Base-by-base conservation (phyloP, 495 filamentous ascomycete species). In the Echria macrotheca region DNA sequence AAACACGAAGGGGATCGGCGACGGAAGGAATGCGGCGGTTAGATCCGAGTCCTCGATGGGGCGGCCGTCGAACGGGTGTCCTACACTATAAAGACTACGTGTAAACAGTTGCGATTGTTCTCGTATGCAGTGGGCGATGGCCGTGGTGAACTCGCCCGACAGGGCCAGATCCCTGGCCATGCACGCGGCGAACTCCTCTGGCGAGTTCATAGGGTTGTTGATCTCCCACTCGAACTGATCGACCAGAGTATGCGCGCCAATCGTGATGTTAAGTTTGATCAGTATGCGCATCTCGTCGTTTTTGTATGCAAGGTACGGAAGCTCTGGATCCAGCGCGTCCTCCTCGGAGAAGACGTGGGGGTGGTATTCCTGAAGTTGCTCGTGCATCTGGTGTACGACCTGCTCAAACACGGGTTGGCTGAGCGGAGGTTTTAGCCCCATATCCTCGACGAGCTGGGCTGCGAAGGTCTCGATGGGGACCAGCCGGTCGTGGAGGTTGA, bases 221-320 rank as follows among this genome's bases (percentile, higher is more conserved):
- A 97, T 89, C 59, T 97, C 93, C 93, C 93, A 98, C 68, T 98
- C 93, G 44, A 98, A 97, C 63, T 98, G 94, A 58, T 98, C 93
- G 18, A 96, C 83, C 21, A 98, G 74, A 1, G 91, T 96, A 63
- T 95, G 87, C 52, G 87, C 85, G 2, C 93, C 94, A 64, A 98
- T 96, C 19, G 93, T 97, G 60, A 98, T 96, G 63, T 98, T 95
- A 32, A 98, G 74, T 66, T 96, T 96, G 57, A 98, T 80, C 15
- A 90, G 69, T 24, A 98, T 89, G 47, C 93, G 83, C 91, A 98
- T 96, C 69, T 98, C 93, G 57, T 98, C 94, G 57, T 98, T 93
- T 65, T 96, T 96, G 71, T 96, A 95, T 3, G 93, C 91, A 32
- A 77, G 80, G 63, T 97, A 98, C 2, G 93, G 91, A 9, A 93